Conservation (phyloP, 257 asterid genomes). For the Anisodus tanguticus region DNA sequence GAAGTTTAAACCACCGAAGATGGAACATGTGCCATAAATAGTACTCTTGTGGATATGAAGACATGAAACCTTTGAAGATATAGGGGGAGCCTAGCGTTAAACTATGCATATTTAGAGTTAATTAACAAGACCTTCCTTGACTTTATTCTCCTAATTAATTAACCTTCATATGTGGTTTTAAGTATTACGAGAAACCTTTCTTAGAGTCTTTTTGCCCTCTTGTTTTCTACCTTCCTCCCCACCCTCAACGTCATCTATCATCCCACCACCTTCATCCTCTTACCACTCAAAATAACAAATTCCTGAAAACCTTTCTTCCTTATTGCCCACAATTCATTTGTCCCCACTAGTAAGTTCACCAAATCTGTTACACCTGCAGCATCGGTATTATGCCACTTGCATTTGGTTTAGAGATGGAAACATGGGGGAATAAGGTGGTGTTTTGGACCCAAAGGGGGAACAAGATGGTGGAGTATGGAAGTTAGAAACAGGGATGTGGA, state of each 20-base stretch:
- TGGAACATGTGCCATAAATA: neutral
- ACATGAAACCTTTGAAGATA: slow-evolving; percentile 1
- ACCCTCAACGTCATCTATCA: neutral
- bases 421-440: neutral
- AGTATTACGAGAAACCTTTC: neutral
- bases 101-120: neutral
- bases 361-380: neutral
- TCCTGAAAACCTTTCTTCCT: neutral
- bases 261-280: neutral
- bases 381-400: neutral
- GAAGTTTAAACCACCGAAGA: neutral
- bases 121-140: neutral
- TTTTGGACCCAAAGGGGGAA: neutral
- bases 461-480: neutral
- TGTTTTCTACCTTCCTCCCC: neutral
- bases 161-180: neutral
- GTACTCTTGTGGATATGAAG: neutral
- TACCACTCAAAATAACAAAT: neutral
- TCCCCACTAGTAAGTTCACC: neutral
- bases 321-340: neutral
- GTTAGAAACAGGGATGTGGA: neutral
- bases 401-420: slow-evolving; percentile 16
- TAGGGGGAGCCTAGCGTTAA: neutral
- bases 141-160: neutral
- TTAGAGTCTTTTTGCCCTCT: neutral